These are phyloP conservation scores for Aspergillus sp. DNA, from an alignment of 2,329 filamentous ascomycete species.

Conservation along the genomic window DNA sequence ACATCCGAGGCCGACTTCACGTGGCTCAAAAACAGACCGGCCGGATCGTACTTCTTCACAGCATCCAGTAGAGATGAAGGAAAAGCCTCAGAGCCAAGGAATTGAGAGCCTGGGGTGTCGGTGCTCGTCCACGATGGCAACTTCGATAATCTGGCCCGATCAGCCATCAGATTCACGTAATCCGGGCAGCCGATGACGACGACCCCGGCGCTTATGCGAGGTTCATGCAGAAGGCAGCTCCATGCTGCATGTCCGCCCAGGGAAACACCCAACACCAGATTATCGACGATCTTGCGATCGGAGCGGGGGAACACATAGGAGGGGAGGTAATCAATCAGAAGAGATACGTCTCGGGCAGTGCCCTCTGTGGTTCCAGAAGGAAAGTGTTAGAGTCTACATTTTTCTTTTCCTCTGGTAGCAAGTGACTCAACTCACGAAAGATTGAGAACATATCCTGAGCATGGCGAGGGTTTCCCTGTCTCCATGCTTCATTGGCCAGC, in stretches of 20 bases:
- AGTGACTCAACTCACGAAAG: slow-evolving; percentile 57
- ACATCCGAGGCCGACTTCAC: slow-evolving; percentile 25
- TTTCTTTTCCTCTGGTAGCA: background rate
- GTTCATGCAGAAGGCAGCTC: slow-evolving; percentile 77
- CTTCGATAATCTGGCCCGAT: slow-evolving; percentile 73
- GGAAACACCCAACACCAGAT: slow-evolving; percentile 79
- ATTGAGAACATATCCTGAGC: slow-evolving; percentile 89
- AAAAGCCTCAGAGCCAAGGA: slow-evolving; percentile 78
- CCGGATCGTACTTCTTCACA: slow-evolving; percentile 71
- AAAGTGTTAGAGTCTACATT: background rate
- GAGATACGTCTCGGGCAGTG: slow-evolving; percentile 72
- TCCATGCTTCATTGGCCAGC: slow-evolving; percentile 75
- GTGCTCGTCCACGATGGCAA: slow-evolving; percentile 60
- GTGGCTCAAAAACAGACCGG: slow-evolving; percentile 67
- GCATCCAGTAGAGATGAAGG: slow-evolving; percentile 66
- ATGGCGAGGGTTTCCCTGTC: slow-evolving; percentile 73
- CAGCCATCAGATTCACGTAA: slow-evolving; percentile 75
- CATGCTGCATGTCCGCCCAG: slow-evolving; percentile 86
- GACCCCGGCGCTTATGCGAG: slow-evolving; percentile 74
- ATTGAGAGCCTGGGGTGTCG: slow-evolving; percentile 59
- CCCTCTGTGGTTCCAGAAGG: slow-evolving; percentile 47
- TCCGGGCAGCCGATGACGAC: slow-evolving; percentile 88
- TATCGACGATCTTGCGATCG: slow-evolving; percentile 54
- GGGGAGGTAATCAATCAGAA: slow-evolving; percentile 75
- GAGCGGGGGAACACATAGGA: slow-evolving; percentile 67